Percentiles rank a stretch among this genome's conserved stretches.
These are phyloP conservation scores for Sonneratia caseolaris DNA, from an alignment of 345 rosid species.

Conservation along the genomic window DNA sequence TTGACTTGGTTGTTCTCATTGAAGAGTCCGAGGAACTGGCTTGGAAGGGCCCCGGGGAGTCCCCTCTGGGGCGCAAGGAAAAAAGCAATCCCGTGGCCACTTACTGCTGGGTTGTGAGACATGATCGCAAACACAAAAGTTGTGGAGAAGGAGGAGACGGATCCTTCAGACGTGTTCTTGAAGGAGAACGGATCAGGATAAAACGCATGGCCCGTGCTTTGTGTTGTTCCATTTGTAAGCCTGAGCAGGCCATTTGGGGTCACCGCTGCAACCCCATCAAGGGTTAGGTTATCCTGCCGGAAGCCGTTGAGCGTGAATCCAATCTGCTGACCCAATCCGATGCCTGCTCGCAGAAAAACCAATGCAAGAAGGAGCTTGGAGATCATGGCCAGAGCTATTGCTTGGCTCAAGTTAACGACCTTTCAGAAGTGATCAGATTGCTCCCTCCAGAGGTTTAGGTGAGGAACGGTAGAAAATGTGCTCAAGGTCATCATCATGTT, in stretches of 20 bases:
- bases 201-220: constrained; percentile 36
- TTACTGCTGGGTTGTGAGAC: constrained; percentile 7
- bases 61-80: constrained; percentile 34
- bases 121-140: constrained; percentile 48
- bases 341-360: background rate
- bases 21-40: constrained; percentile 39
- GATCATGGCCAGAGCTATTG: background rate
- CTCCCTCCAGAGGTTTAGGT: too few relatives aligned
- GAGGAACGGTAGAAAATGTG: too few relatives aligned
- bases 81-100: constrained; percentile 50
- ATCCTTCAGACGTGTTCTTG: constrained; percentile 27
- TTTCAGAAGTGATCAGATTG: too few relatives aligned
- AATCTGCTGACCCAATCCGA: background rate
- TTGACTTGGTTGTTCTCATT: constrained; percentile 26
- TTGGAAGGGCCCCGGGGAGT: constrained; percentile 24
- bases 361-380: background rate
- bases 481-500: too few relatives aligned
- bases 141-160: constrained; percentile 35
- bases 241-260: constrained; percentile 29
- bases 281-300: constrained; percentile 15
- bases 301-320: constrained; percentile 2
- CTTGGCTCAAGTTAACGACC: too few relatives aligned
- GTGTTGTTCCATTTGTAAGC: constrained; percentile 32
- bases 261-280: constrained; percentile 26
- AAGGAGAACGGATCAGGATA: constrained; percentile 17